Base-by-base conservation (phyloP, 768 basidiomycete species). In the Kwoniella sp. region DNA sequence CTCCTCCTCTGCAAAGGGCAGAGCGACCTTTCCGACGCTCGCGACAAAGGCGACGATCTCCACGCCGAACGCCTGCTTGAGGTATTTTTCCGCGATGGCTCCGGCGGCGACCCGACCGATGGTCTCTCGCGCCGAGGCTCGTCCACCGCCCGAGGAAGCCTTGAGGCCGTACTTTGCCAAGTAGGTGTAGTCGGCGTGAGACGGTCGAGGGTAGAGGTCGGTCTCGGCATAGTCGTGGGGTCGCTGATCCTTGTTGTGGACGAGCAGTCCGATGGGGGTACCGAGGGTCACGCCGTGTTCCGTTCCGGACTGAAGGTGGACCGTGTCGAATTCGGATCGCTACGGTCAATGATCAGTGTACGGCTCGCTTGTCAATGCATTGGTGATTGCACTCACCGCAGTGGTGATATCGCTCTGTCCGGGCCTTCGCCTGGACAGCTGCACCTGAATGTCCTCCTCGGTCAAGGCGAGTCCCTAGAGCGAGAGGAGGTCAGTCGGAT, bases 171-270 rank as follows among this genome's bases (percentile, higher is more conserved):
- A 99, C 67, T 99, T 99, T 63, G 89, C 84, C 52, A 98, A 83
- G 75, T 99, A 99, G 14, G 95, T 99, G 74, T 86, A 95, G 74
- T 99, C 95, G 11, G 95, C 95, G 67, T 99, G 95, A 60, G 87
- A 89, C 25, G 95, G 95, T 19, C 95, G 85, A 27, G 95, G 95
- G 78, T 90, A 99, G 46, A 91, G 78, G 71, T 99, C 95, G 0
- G 95, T 98, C 78, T 98, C 95, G 59, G 91, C 85, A 76, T 99
- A 99, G 76, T 99, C 95, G 68, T 96, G 88, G 17, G 95, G 95
- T 25, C 95, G 81, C 71, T 99, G 95, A 73, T 99, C 95, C 77
- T 98, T 91, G 76, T 99, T 99, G 67, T 84, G 88, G 32, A 99
- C 90, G 44, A 96, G 79, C n/a, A 99, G 83, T 1, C 85, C 92